These are phyloP conservation scores for Croton setiger DNA, from an alignment of 441 rosid species.

Conservation along the genomic window DNA sequence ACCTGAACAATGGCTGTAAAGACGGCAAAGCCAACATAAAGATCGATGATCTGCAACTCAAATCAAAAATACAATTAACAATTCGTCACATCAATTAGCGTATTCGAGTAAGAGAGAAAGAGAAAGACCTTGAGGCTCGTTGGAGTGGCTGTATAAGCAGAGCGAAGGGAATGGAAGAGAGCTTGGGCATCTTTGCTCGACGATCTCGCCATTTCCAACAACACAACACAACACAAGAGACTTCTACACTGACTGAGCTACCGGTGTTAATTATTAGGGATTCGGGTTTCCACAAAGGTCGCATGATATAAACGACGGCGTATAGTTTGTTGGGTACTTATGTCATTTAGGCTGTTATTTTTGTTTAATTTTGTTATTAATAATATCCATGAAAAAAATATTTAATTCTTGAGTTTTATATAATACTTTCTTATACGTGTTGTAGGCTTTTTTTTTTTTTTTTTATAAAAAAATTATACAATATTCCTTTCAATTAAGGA, in stretches of 20 bases:
- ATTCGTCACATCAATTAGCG: neutral
- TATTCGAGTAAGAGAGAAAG: neutral
- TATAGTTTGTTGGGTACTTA: too few species aligned
- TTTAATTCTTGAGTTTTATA: too few species aligned
- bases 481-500: too few species aligned
- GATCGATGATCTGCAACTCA: constrained; percentile 69
- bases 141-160: constrained; percentile 87
- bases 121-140: constrained; percentile 64
- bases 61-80: neutral
- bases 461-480: too few species aligned
- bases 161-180: constrained; percentile 72
- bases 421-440: too few species aligned
- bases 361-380: too few species aligned
- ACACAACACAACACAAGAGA: neutral
- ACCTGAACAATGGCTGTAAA: constrained; percentile 88
- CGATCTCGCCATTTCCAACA: constrained; percentile 60
- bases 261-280: neutral
- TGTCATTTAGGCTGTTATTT: too few species aligned
- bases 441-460: too few species aligned
- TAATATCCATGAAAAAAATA: too few species aligned
- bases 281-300: too few species aligned
- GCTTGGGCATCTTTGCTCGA: constrained; percentile 70
- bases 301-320: too few species aligned
- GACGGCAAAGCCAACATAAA: constrained; percentile 76
- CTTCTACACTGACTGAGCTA: neutral